These are phyloP conservation scores for Vigna nakashimae DNA, from an alignment of 306 rosid genomes.

Conservation along the genomic window DNA sequence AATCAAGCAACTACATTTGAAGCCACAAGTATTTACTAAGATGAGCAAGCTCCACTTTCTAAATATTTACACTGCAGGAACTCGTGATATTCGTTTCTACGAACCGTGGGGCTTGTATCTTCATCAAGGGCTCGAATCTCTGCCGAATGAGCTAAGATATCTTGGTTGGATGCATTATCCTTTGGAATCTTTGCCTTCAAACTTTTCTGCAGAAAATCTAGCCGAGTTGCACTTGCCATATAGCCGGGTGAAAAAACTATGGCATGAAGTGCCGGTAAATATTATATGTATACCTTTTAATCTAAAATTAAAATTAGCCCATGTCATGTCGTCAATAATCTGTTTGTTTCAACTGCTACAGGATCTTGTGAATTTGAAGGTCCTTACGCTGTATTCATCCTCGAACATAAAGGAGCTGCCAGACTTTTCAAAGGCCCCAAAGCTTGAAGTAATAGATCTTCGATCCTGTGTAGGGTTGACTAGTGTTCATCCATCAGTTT, in stretches of 20 bases:
- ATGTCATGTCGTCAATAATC: neutral
- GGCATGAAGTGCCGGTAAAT: conserved; percentile 42
- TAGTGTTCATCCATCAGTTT: conserved; percentile 38
- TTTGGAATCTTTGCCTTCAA: conserved; percentile 36
- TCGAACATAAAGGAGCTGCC: neutral
- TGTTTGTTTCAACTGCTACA: conserved; percentile 4
- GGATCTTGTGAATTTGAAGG: conserved; percentile 27
- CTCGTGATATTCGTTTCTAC: neutral
- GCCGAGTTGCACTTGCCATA: conserved; percentile 17
- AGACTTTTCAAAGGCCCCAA: conserved; percentile 40
- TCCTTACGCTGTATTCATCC: neutral
- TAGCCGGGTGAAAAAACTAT: conserved; percentile 38
- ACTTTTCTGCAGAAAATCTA: conserved; percentile 35
- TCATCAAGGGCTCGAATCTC: conserved; percentile 15
- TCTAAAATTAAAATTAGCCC: neutral
- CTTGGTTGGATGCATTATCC: conserved; percentile 43
- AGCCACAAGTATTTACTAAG: conserved; percentile 20
- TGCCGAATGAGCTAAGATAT: conserved; percentile 31
- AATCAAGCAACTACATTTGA: neutral
- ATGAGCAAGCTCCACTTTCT: conserved; percentile 39
- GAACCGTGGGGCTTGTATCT: neutral
- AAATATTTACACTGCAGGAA: neutral
- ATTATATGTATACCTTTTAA: neutral
- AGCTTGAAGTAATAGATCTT: conserved; percentile 21
- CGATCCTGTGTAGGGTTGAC: neutral